Evolutionary conservation across 2,329 filamentous ascomycete genomes (phyloP).

Genomic region (Paecilomyces fulvus): DNA sequence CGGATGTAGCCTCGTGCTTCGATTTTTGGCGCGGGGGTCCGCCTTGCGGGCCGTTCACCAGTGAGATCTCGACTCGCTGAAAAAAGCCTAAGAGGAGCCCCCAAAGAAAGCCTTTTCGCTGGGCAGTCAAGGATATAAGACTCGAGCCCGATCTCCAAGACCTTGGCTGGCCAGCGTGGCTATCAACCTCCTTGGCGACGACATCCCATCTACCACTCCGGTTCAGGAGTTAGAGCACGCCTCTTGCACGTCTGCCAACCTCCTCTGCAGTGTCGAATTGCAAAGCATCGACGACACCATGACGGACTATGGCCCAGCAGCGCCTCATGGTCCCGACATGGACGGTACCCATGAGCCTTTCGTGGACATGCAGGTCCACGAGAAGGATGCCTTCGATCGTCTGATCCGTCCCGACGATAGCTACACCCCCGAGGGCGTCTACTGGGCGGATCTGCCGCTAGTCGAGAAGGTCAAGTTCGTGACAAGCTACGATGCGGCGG

Average conservation of each 20-base stretch:
- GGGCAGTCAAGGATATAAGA: background rate
- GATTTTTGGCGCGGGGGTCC: background rate
- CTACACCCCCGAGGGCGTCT: constrained; percentile 71
- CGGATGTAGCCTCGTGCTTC: background rate
- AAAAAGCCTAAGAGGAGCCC: background rate
- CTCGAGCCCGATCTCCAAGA: background rate
- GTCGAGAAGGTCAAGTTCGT: constrained; percentile 67
- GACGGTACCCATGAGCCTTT: constrained; percentile 35
- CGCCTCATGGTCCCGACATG: constrained; percentile 42
- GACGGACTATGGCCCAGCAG: background rate
- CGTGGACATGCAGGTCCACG: constrained; percentile 48
- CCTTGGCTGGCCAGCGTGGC: background rate
- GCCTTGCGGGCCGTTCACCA: background rate
- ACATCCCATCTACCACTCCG: background rate
- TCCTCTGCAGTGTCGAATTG: background rate
- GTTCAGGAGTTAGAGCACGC: background rate
- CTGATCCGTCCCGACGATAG: constrained; percentile 82
- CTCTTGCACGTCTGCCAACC: background rate
- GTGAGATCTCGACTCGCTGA: background rate
- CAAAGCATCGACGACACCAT: background rate
- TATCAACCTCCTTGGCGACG: background rate
- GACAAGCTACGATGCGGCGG: constrained; percentile 59
- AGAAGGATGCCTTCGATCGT: constrained; percentile 61
- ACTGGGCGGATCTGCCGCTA: constrained; percentile 84
- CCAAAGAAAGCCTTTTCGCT: background rate